phyloP scores from a whole-genome alignment of 371 early-diverging fungal genomes.

The Nematocida homosporus region DNA sequence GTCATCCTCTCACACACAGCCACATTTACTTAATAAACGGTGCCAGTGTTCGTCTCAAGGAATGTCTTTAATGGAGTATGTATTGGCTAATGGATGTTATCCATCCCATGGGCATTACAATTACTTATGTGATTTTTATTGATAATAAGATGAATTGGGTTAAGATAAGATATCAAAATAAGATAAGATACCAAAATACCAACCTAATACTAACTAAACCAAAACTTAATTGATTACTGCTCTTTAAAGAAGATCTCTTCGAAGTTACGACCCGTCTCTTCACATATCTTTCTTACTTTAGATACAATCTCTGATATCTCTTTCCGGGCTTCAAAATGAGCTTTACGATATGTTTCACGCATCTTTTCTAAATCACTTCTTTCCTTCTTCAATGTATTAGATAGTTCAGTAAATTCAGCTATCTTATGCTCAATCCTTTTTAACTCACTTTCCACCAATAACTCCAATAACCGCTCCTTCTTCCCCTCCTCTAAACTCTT shows the following conservation, averaged over 20 bases:
- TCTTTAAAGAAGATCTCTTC: slow-evolving; percentile 50
- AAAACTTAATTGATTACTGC: too few relatives aligned
- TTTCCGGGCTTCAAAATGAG: slow-evolving; percentile 49
- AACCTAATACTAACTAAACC: too few relatives aligned
- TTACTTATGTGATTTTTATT: too few relatives aligned
- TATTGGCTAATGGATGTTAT: too few relatives aligned
- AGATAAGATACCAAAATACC: too few relatives aligned
- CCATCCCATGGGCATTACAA: too few relatives aligned
- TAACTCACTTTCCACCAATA: slow-evolving; percentile 60
- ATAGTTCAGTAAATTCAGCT: slow-evolving; percentile 54
- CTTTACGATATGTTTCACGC: slow-evolving; percentile 56
- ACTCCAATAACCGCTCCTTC: slow-evolving; percentile 56
- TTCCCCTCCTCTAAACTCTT: slow-evolving; percentile 61
- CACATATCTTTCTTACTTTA: slow-evolving; percentile 45
- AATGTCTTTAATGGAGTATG: too few relatives aligned
- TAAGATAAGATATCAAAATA: too few relatives aligned
- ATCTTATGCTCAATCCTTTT: slow-evolving; percentile 63
- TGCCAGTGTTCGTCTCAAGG: too few relatives aligned
- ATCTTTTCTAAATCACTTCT: slow-evolving; percentile 58
- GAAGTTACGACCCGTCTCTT: slow-evolving; percentile 50
- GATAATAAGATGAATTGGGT: too few relatives aligned
- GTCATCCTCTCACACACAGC: too few relatives aligned
- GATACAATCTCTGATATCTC: slow-evolving; percentile 47
- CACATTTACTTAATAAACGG: too few relatives aligned
- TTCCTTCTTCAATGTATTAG: slow-evolving; percentile 55